Percentiles rank a stretch among this genome's conserved stretches.
Conservation (phyloP, 2,329 filamentous ascomycete genomes). For the Trichoderma polysporum region DNA sequence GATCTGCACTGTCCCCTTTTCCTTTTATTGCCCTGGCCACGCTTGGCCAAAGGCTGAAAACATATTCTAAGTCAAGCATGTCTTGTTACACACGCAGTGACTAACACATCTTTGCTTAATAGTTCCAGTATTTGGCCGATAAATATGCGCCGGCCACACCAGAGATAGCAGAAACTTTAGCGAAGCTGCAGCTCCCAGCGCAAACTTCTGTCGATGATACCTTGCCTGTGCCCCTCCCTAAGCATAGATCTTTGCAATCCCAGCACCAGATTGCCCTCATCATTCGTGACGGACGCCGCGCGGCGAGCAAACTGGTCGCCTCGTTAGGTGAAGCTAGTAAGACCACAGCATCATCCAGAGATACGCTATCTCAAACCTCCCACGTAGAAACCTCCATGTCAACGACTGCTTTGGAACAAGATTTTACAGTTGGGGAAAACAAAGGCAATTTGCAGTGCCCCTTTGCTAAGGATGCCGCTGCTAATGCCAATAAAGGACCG, state of each 20-base stretch:
- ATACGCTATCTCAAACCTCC: conserved; percentile 45
- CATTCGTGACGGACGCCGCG: conserved; percentile 63
- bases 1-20: conserved; percentile 8
- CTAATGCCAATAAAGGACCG: conserved; percentile 27
- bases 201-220: conserved; percentile 49
- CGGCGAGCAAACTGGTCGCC: conserved; percentile 51
- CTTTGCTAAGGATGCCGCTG: conserved; percentile 54
- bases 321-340: conserved; percentile 52
- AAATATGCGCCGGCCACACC: conserved; percentile 65
- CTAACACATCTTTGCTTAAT: conserved; percentile 19
- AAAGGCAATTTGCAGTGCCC: conserved; percentile 80
- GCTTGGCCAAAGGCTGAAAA: not conserved
- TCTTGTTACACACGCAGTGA: not conserved
- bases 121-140: conserved; percentile 66
- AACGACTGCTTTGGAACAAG: conserved; percentile 72
- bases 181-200: conserved; percentile 65
- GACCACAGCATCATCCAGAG: conserved; percentile 50
- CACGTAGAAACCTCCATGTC: conserved; percentile 57
- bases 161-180: conserved; percentile 65
- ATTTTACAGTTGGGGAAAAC: conserved; percentile 84
- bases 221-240: conserved; percentile 55
- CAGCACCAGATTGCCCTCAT: conserved; percentile 60
- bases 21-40: conserved; percentile 27
- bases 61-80: not conserved
- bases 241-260: conserved; percentile 41